Base-by-base conservation (phyloP, 441 rosid genomes). In the Dalechampia spathulata region DNA sequence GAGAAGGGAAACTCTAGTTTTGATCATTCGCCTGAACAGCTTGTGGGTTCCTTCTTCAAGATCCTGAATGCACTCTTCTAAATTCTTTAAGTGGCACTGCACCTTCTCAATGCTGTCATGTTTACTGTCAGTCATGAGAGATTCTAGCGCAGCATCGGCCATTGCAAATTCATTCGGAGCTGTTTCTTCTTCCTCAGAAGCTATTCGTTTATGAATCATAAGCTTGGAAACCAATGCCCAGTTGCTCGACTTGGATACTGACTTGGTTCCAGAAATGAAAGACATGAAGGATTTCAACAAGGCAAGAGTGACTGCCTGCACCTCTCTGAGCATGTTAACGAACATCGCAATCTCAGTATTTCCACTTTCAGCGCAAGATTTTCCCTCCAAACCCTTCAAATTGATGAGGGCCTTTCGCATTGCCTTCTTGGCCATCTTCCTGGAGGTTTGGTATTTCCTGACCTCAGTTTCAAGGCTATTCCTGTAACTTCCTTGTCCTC, bases 1-100 rank as follows among this genome's bases (percentile, higher is more conserved):
- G 44, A 81, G 87, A 48, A 81, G 36, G 1, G 80, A 73, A 42
- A 73, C 78, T 55, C 80, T 74, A 36, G 71, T 52, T 70, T 81
- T 75, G 67, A 83, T 77, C 65, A 81, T 23, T 22, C 55, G 39
- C 63, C 72, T 73, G 0, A 56, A 63, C 6, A 81, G 63, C 40
- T 62, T 49, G 10, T 75, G 76, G 16, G 69, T 26, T 30, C 73
- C 75, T 43, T 77, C 72, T 49, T 75, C 71, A 23, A 84, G 64
- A 60, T 77, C 71, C 63, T 65, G 71, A 65, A 79, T 71, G 67
- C 49, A 52, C 16, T 25, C 27, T 20, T 75, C 82, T 58, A 77
- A 51, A 25, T 72, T 41, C 45, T 67, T 68, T 4, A 67, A 55
- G 23, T 61, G 41, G 28, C 13, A 65, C 49, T 72, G 80, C 3